phyloP scores from a whole-genome alignment of 768 basidiomycete genomes.

The Tricholoma terreum region DNA sequence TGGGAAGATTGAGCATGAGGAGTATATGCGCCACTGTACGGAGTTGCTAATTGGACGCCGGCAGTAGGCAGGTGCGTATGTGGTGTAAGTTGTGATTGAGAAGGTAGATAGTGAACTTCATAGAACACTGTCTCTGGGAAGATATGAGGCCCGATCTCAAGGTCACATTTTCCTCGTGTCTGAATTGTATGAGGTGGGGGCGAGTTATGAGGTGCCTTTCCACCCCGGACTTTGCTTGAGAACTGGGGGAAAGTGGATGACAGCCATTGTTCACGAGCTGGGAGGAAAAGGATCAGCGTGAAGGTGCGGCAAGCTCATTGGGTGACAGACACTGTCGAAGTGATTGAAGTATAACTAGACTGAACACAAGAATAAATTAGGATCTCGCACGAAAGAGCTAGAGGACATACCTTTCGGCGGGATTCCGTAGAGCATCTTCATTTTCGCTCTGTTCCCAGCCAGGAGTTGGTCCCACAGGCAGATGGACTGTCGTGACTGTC shows the following conservation, averaged over 20 bases:
- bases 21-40: slow-evolving; percentile 15
- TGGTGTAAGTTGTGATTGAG: slow-evolving; percentile 14
- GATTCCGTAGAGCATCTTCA: slow-evolving; percentile 40
- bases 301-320: slow-evolving; percentile 7
- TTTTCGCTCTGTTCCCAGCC: slow-evolving; percentile 61
- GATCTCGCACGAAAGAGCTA: neutral
- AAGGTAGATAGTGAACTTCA: slow-evolving; percentile 66
- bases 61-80: slow-evolving; percentile 22
- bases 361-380: slow-evolving; percentile 22
- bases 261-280: slow-evolving; percentile 74
- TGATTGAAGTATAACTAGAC: slow-evolving; percentile 62
- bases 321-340: slow-evolving; percentile 61
- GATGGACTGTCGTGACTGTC: slow-evolving; percentile 24
- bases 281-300: slow-evolving; percentile 9
- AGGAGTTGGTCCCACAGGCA: slow-evolving; percentile 57
- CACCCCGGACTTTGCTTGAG: slow-evolving; percentile 59
- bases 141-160: slow-evolving; percentile 73
- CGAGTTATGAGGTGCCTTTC: slow-evolving; percentile 46
- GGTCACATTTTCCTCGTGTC: slow-evolving; percentile 61
- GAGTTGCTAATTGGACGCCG: slow-evolving; percentile 27
- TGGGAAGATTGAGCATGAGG: slow-evolving; percentile 13
- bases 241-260: slow-evolving; percentile 67
- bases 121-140: slow-evolving; percentile 68
- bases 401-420: slow-evolving; percentile 53
- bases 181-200: slow-evolving; percentile 69